Base-by-base conservation (phyloP, 352 stramenopile genomes). In the Globisporangium orthogonon region DNA sequence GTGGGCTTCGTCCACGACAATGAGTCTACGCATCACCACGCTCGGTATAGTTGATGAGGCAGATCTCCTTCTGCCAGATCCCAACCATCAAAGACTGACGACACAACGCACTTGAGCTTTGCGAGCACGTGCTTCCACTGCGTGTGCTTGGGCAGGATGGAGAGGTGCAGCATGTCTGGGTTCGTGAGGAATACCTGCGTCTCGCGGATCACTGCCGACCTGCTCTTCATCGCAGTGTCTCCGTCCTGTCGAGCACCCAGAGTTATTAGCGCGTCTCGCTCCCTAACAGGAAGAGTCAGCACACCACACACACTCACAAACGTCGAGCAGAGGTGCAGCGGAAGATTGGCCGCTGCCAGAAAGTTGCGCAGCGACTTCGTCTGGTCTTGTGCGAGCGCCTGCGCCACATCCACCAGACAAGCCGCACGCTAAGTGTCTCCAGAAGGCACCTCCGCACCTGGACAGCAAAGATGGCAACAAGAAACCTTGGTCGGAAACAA, bases 141-240 rank as follows among this genome's bases (percentile, higher is more conserved):
- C 15, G 74, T 76, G 71, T 98, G 93, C n/a, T 95, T 78, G 1
- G 95, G 92, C 14, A 99, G 67, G 30, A 99, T 95, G n/a, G 89
- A 90, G 14, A 96, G 80, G 69, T 99, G 97, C 15, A 99, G 77
- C 64, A 98, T 99, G 67, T 99, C 97, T 31, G 97, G 97, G 72
- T 99, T 99, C 4, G 95, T 99, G n/a, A 99, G 72, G 52, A 99
- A 96, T 43, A 99, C 86, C 47, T 97, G 89, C 10, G 86, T 86
- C 23, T 95, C 74, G 11, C 73, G 70, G 28, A 91, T 87, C 30
- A 98, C 79, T 46, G 78, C 76, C 28, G 79, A 82, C 7, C 97
- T 86, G 49, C 91, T 78, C 55, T 83, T 82, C 70, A 98, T 95
- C 9, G 83, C 71, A 7, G 94, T 98, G 67, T 99, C 97, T 14